phyloP scores from a whole-genome alignment of 2,329 filamentous ascomycete genomes.

The Colletotrichum navitas region DNA sequence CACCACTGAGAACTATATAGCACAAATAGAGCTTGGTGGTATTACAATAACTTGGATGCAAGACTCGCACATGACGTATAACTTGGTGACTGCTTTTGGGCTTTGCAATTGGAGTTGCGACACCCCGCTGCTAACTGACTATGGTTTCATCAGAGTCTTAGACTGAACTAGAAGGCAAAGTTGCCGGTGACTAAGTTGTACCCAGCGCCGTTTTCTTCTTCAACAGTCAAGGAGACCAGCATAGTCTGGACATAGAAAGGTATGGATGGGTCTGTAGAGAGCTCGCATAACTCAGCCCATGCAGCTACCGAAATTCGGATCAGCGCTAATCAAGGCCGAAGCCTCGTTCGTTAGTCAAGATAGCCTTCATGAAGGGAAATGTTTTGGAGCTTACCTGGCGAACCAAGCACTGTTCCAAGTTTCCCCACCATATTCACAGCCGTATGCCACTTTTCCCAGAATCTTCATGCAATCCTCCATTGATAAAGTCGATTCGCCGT shows the following conservation, averaged over 20 bases:
- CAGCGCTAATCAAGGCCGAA: background rate
- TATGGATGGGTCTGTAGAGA: background rate
- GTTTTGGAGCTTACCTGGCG: background rate
- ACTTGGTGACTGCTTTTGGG: background rate
- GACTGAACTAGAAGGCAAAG: background rate
- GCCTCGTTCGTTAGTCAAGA: background rate
- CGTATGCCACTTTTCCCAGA: constrained; percentile 4
- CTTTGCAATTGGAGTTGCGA: background rate
- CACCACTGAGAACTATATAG: background rate
- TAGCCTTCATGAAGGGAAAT: no score
- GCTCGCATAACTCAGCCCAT: background rate
- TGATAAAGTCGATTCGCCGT: background rate
- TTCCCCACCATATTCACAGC: background rate
- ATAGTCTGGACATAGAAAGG: background rate
- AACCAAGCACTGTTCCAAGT: background rate
- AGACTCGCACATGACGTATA: background rate
- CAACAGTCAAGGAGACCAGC: background rate
- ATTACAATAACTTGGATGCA: background rate
- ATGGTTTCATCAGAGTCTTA: background rate
- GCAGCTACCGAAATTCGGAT: constrained; percentile 5
- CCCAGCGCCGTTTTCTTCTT: background rate
- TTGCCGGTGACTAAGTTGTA: background rate
- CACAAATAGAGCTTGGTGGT: background rate
- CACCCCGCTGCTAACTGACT: background rate
- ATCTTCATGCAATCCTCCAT: background rate